phyloP scores from a whole-genome alignment of 768 basidiomycete species.

The Boletus bicolor region DNA sequence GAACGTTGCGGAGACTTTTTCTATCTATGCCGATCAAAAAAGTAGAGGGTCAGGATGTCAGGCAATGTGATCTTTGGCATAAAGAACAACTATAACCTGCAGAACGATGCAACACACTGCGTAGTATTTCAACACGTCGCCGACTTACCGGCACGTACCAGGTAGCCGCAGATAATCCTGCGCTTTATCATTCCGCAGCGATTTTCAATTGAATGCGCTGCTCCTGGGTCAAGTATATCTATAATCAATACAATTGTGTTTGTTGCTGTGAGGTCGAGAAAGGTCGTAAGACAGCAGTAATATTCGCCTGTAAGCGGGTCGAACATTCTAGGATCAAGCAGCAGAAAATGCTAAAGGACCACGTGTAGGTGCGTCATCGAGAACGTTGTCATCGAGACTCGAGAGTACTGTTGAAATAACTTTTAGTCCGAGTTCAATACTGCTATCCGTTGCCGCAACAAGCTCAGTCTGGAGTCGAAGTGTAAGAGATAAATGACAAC shows the following conservation, averaged over 20 bases:
- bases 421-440: not conserved
- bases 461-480: constrained; percentile 5
- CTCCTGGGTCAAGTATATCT: not conserved
- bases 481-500: constrained; percentile 7
- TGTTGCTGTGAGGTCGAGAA: not conserved
- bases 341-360: not conserved
- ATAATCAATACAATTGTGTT: not conserved
- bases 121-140: not conserved
- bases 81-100: not conserved
- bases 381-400: not conserved
- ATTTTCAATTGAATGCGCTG: not conserved
- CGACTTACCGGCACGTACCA: not conserved
- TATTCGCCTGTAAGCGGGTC: not conserved
- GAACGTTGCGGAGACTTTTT: not conserved
- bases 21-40: not conserved
- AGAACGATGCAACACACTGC: not conserved
- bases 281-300: not conserved
- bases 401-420: not conserved
- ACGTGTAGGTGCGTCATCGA: not conserved
- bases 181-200: not conserved
- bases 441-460: not conserved
- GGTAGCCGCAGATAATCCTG: not conserved
- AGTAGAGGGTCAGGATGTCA: not conserved
- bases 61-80: not conserved
- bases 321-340: not conserved